Evolutionary conservation across 371 early-diverging fungal species (phyloP), one percentile per base, ranked within the genome.

Genomic region (Parasitella parasitica): DNA sequence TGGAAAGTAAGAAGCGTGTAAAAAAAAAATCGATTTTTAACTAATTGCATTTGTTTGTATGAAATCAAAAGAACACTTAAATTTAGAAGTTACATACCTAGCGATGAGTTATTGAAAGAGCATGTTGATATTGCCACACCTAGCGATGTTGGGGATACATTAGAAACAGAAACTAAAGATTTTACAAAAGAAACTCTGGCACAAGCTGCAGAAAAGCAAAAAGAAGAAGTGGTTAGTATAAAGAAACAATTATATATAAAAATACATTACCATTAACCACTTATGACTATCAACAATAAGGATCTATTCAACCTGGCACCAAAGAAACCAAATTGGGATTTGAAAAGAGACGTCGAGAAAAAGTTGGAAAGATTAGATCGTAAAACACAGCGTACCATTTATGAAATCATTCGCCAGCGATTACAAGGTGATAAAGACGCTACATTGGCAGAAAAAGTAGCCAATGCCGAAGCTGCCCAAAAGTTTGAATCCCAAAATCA

Each of bases 271-370:
- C 20, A 16, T 11, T 43, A 43, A 43, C 22, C 1, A 11, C 8
- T 22, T 20, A 20, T 22, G 6, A 30, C 8, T 32, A n/a, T 3
- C 32, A 2, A 22, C 9, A 11, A 43, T 20, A 70, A 90, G 87
- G 93, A 94, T 70, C 79, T 94, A 2, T 81, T 83, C 51, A 86
- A 91, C 34, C 69, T 95, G 28, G 92, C 92, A 20, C 94, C 96
- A 7, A 87, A 85, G 66, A 91, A 89, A 51, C 88, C 95, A 2
- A 93, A 95, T 67, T 94, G 92, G 92, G 96, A 95, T 64, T 72
- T 95, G 59, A 93, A 92, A 66, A 81, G 92, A 27, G 95, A 94
- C 69, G 81, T 95, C 20, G 89, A 92, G 63, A 86, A 84, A 49
- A 90, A 88, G 67, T 57, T 93, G 46, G 83, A 81, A n/a, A 84